These are phyloP conservation scores for Haplographium delicatum DNA, from an alignment of 495 filamentous ascomycete species.

Conservation along the genomic window DNA sequence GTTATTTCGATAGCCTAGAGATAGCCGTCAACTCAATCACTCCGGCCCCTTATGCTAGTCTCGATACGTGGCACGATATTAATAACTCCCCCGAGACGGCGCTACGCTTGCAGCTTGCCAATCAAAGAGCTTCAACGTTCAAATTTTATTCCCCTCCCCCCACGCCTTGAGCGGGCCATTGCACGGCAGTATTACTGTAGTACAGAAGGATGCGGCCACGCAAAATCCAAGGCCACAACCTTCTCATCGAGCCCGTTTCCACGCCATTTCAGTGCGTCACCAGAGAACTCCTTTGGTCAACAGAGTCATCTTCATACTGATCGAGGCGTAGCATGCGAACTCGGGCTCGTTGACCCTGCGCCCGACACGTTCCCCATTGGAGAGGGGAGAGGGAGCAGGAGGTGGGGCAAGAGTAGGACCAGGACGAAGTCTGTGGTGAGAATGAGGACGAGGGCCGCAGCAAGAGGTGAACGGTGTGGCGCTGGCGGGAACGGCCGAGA, in stretches of 20 bases:
- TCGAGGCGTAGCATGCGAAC: conserved; percentile 13
- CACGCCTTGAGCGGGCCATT: conserved; percentile 14
- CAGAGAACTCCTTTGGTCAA: conserved; percentile 14
- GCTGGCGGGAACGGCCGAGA: conserved; percentile 2
- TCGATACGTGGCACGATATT: conserved; percentile 20
- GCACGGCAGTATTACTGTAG: conserved; percentile 1
- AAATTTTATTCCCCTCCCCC: conserved; percentile 1
- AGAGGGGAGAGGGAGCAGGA: conserved; percentile 4
- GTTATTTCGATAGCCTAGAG: conserved; percentile 11
- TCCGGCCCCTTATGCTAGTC: conserved; percentile 6
- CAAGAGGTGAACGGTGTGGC: conserved; percentile 8
- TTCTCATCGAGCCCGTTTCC: background rate
- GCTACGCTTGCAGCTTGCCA: conserved; percentile 4
- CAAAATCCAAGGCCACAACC: conserved; percentile 6
- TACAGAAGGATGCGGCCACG: background rate
- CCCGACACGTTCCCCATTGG: conserved; percentile 6
- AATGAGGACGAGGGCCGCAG: conserved; percentile 5
- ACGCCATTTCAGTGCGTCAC: conserved; percentile 12
- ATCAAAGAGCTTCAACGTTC: conserved; percentile 9
- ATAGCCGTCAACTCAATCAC: conserved; percentile 10
- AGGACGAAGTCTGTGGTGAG: conserved; percentile 1
- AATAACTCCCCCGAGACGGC: conserved; percentile 16
- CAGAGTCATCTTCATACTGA: conserved; percentile 17
- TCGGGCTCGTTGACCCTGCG: conserved; percentile 10
- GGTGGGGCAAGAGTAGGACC: conserved; percentile 8